Evolutionary conservation across 371 early-diverging fungal species (phyloP).

Genomic region (Apophysomyces trapeziformis): DNA sequence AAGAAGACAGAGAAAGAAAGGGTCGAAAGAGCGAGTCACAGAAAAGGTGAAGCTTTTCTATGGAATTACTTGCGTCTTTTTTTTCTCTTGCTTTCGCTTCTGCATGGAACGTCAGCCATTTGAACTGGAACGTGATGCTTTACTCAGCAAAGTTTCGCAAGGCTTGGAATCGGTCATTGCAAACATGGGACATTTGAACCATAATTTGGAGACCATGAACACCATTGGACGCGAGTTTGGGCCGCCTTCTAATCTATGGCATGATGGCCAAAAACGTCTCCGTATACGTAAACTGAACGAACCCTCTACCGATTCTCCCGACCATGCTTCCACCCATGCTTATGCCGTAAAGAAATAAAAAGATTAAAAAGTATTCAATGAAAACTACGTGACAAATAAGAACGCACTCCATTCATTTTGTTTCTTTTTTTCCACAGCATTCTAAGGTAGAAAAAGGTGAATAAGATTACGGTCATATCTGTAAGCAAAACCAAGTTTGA

Average conservation of each 20-base stretch:
- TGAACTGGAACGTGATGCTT: constrained; percentile 28
- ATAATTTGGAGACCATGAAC: constrained; percentile 59
- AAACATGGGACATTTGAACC: constrained; percentile 53
- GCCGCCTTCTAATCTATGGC: constrained; percentile 55
- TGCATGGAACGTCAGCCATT: constrained; percentile 18
- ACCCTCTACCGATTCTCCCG: background rate
- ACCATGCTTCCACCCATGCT: background rate
- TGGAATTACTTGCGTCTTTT: too few species aligned
- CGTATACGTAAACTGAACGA: constrained; percentile 8
- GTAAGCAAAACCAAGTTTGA: too few species aligned
- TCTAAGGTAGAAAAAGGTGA: too few species aligned
- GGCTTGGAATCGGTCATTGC: constrained; percentile 51
- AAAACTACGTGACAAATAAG: background rate
- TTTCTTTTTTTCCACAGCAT: too few species aligned
- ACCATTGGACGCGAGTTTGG: constrained; percentile 61
- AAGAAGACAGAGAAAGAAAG: constrained; percentile 10
- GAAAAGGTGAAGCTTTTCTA: background rate
- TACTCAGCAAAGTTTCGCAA: constrained; percentile 34
- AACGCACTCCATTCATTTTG: background rate
- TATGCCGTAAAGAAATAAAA: background rate
- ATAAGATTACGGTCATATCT: too few species aligned
- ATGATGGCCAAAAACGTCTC: constrained; percentile 11
- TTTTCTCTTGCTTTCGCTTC: too few species aligned
- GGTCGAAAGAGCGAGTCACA: background rate
- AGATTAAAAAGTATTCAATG: background rate